Evolutionary conservation across 306 rosid species (phyloP).

Genomic region (Glycine soja): DNA sequence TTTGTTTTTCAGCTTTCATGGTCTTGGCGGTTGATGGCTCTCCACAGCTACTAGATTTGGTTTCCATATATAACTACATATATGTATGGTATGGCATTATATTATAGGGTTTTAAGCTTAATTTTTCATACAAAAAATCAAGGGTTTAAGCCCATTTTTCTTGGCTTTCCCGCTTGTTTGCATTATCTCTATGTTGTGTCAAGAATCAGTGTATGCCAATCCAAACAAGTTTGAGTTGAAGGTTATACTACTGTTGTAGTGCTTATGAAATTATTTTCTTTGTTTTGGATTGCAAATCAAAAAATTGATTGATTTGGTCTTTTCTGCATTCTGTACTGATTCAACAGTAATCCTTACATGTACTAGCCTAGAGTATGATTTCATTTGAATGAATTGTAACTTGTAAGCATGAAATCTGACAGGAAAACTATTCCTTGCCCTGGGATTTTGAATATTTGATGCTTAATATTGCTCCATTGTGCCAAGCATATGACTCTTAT

Average conservation of each 20-base stretch:
- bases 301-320: not conserved
- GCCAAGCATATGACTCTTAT: not conserved
- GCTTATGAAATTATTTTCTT: constrained; percentile 14
- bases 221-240: constrained; percentile 52
- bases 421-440: not conserved
- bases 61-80: constrained; percentile 51
- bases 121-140: constrained; percentile 28
- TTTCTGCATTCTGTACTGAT: not conserved
- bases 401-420: not conserved
- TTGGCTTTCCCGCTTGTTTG: constrained; percentile 61
- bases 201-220: constrained; percentile 45
- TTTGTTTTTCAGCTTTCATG: constrained; percentile 57
- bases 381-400: constrained; percentile 24
- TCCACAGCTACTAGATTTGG: constrained; percentile 50
- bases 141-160: constrained; percentile 69
- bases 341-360: constrained; percentile 35
- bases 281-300: constrained; percentile 13
- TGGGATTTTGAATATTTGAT: not conserved
- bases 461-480: not conserved
- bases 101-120: constrained; percentile 21
- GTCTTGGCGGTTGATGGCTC: constrained; percentile 57
- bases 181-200: constrained; percentile 42
- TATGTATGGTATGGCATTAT: constrained; percentile 47
- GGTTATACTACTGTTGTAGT: constrained; percentile 31
- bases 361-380: not conserved